Evolutionary conservation across 2,329 filamentous ascomycete genomes (phyloP).

Genomic region (Thielaviopsis euricoi): DNA sequence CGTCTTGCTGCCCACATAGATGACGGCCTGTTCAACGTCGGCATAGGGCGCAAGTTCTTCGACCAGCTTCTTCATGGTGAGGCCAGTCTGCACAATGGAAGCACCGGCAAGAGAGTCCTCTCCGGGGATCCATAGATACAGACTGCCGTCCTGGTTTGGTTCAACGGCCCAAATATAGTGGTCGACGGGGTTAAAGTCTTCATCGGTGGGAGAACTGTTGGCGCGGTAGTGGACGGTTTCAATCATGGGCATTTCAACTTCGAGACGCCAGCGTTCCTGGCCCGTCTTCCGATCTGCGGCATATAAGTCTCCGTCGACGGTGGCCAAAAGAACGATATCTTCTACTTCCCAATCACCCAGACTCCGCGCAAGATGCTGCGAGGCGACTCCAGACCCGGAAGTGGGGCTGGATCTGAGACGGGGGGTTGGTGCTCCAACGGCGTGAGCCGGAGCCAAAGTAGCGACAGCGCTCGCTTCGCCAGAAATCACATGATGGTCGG

Average conservation of each 20-base stretch:
- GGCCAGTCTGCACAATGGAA: conserved; percentile 47
- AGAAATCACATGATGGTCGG: conserved; percentile 22
- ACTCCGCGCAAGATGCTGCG: conserved; percentile 88
- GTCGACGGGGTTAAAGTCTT: conserved; percentile 51
- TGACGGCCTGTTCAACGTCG: conserved; percentile 56
- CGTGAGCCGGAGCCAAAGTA: conserved; percentile 90
- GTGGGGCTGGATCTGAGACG: conserved; percentile 36
- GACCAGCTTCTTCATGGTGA: conserved; percentile 76
- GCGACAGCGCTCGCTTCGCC: conserved; percentile 86
- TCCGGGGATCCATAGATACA: conserved; percentile 73
- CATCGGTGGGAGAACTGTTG: conserved; percentile 45
- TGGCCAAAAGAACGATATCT: conserved; percentile 99
- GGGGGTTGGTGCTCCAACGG: conserved; percentile 89
- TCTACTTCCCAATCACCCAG: conserved; percentile 99
- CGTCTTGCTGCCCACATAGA: conserved; percentile 84
- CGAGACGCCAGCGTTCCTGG: conserved; percentile 67
- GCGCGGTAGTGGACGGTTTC: conserved; percentile 69
- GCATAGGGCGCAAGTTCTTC: conserved; percentile 66
- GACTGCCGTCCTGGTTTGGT: conserved; percentile 67
- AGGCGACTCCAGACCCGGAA: conserved; percentile 48
- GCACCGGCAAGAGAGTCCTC: conserved; percentile 8
- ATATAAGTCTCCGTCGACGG: conserved; percentile 93
- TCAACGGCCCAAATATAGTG: conserved; percentile 93
- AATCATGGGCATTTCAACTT: conserved; percentile 74
- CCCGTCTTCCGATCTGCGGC: conserved; percentile 80